A percentile compares a stretch with the other conserved stretches of the same genome.
These are phyloP conservation scores for Lactarius quietus DNA, from an alignment of 768 basidiomycete species.

Conservation along the genomic window DNA sequence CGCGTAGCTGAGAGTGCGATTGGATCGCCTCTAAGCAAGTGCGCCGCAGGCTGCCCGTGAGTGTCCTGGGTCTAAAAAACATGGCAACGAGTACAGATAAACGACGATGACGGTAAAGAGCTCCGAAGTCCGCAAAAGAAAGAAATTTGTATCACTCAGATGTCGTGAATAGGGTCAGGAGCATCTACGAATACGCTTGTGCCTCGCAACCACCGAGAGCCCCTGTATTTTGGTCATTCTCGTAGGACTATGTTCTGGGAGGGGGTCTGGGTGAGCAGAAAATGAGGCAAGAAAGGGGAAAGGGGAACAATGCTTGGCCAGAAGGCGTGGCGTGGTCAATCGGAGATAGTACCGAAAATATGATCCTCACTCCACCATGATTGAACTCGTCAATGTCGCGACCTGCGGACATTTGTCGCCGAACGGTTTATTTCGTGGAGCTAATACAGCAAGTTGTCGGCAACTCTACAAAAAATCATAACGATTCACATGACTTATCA, in stretches of 20 bases:
- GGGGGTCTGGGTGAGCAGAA: too few species aligned
- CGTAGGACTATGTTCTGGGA: neutral
- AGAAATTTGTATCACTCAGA: slow-evolving; percentile 13
- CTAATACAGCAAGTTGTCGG: neutral
- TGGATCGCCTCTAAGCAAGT: slow-evolving; percentile 29
- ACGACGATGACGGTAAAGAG: slow-evolving; percentile 55
- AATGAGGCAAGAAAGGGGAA: too few species aligned
- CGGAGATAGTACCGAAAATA: neutral
- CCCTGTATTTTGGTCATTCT: neutral
- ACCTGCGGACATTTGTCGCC: neutral
- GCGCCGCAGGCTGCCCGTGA: slow-evolving; percentile 45
- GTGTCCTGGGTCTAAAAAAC: slow-evolving; percentile 40
- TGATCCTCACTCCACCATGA: neutral
- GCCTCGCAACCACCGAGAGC: neutral
- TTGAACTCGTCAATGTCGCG: neutral
- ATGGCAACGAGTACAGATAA: slow-evolving; percentile 46
- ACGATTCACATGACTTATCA: slow-evolving; percentile 4
- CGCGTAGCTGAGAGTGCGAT: slow-evolving; percentile 18
- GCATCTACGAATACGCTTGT: neutral
- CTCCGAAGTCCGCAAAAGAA: slow-evolving; percentile 44
- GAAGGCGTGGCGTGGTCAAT: too few species aligned
- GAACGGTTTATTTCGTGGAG: neutral
- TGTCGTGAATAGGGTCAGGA: slow-evolving; percentile 26
- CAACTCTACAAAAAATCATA: slow-evolving; percentile 1
- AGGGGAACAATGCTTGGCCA: too few species aligned